A percentile compares a stretch with the other conserved stretches of the same genome.
Conservation (phyloP, 257 asterid species). For the Solanum verrucosum region DNA sequence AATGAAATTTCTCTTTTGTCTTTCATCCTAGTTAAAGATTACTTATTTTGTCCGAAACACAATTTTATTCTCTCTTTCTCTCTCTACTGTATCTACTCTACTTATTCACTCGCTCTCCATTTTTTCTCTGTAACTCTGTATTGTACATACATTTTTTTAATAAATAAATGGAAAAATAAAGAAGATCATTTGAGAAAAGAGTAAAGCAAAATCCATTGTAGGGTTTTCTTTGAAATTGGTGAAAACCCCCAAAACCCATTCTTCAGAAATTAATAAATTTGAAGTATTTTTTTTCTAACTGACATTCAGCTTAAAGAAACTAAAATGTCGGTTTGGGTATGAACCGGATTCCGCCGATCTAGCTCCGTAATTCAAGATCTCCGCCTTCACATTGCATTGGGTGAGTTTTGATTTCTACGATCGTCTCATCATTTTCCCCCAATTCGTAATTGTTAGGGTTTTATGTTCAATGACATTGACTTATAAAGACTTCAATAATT, state of each 20-base stretch:
- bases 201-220: slow-evolving; percentile 22
- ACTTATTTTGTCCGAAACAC: neutral
- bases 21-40: neutral
- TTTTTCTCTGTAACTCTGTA: neutral
- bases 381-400: slow-evolving; percentile 29
- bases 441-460: neutral
- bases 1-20: slow-evolving; percentile 1
- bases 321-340: slow-evolving; percentile 12
- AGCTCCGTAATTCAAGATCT: slow-evolving; percentile 36
- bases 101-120: neutral
- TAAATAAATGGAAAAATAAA: neutral
- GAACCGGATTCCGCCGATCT: slow-evolving; percentile 38
- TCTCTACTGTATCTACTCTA: neutral
- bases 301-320: neutral
- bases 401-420: slow-evolving; percentile 32
- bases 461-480: neutral
- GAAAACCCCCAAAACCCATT: neutral
- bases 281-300: neutral
- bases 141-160: neutral
- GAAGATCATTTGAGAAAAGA: slow-evolving; percentile 1
- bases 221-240: slow-evolving; percentile 21
- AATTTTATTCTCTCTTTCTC: neutral
- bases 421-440: neutral
- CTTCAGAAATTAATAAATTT: neutral
- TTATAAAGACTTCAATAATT: neutral